phyloP scores from a whole-genome alignment of 192 early-diverging fungal genomes.

The Mortierella claussenii region DNA sequence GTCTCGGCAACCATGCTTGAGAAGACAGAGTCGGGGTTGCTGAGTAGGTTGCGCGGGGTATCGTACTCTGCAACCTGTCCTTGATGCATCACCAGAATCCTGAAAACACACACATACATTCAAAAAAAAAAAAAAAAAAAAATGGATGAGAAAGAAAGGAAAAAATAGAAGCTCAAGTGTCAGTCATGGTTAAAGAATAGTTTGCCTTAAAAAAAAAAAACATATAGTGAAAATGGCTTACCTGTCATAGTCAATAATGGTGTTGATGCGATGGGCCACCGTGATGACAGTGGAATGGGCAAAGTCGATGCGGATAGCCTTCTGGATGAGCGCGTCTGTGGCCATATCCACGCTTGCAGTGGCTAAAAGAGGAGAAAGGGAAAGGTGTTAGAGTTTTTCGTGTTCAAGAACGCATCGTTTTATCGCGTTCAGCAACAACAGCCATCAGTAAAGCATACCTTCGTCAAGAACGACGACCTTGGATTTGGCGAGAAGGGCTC shows the following conservation, averaged over 20 bases:
- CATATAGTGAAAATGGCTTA: background rate
- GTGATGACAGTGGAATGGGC: conserved; percentile 71
- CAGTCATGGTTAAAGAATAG: background rate
- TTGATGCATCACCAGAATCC: conserved; percentile 69
- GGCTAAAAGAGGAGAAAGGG: conserved; percentile 60
- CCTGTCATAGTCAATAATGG: conserved; percentile 63
- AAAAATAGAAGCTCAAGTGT: too few species aligned
- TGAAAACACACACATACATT: too few species aligned
- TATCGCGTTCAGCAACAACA: too few species aligned
- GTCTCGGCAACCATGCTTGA: conserved; percentile 81
- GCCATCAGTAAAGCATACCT: too few species aligned
- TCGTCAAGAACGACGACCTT: conserved; percentile 87
- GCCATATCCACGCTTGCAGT: conserved; percentile 86
- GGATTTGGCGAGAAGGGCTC: conserved; percentile 76
- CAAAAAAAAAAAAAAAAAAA: background rate
- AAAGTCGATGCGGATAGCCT: conserved; percentile 72
- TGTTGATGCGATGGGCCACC: conserved; percentile 82
- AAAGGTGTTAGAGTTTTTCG: too few species aligned
- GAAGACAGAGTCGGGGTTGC: conserved; percentile 72
- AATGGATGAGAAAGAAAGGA: too few species aligned
- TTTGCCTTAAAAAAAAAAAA: background rate
- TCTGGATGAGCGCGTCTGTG: conserved; percentile 83
- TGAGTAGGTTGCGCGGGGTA: conserved; percentile 75
- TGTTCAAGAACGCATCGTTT: too few species aligned
- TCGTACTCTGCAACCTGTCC: conserved; percentile 86